phyloP scores from a whole-genome alignment of 176 grass and related monocot genomes.

The Aegilops sharonensis region DNA sequence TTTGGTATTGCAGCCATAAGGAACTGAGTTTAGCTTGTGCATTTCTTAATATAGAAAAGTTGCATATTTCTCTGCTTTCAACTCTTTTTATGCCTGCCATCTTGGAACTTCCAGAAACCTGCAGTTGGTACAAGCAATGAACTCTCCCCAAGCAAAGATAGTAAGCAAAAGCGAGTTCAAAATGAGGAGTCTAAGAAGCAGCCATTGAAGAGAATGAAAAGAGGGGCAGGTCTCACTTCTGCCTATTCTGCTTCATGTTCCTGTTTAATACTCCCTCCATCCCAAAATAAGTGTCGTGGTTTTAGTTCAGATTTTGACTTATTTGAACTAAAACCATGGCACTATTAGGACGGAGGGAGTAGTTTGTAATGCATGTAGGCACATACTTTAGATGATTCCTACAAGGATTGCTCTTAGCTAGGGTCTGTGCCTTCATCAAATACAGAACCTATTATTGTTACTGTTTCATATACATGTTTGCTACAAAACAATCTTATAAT shows the following conservation, averaged over 20 bases:
- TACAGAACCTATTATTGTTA: background rate
- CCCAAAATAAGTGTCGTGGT: no score
- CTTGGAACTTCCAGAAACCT: slow-evolving; percentile 39
- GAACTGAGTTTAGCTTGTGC: slow-evolving; percentile 15
- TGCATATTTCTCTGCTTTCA: background rate
- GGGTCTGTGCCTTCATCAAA: slow-evolving; percentile 4
- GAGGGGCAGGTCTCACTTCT: slow-evolving; percentile 54
- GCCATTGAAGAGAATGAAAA: slow-evolving; percentile 34
- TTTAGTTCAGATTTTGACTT: no score
- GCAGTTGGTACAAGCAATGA: slow-evolving; percentile 17
- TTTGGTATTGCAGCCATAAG: slow-evolving; percentile 19
- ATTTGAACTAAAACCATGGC: no score
- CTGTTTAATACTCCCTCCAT: background rate
- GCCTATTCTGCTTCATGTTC: slow-evolving; percentile 15
- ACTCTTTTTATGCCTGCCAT: slow-evolving; percentile 8
- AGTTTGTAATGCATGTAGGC: slow-evolving; percentile 24
- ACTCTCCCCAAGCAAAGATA: slow-evolving; percentile 28
- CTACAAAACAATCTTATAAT: slow-evolving; percentile 18
- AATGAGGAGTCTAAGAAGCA: slow-evolving; percentile 38
- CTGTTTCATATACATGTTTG: background rate
- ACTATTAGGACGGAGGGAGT: no score
- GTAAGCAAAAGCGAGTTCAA: slow-evolving; percentile 33
- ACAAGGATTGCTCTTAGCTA: slow-evolving; percentile 18
- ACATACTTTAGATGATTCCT: background rate
- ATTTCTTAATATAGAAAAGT: slow-evolving; percentile 11